Base-by-base conservation (phyloP, 2,329 filamentous ascomycete species). In the Cladosporium sp. region DNA sequence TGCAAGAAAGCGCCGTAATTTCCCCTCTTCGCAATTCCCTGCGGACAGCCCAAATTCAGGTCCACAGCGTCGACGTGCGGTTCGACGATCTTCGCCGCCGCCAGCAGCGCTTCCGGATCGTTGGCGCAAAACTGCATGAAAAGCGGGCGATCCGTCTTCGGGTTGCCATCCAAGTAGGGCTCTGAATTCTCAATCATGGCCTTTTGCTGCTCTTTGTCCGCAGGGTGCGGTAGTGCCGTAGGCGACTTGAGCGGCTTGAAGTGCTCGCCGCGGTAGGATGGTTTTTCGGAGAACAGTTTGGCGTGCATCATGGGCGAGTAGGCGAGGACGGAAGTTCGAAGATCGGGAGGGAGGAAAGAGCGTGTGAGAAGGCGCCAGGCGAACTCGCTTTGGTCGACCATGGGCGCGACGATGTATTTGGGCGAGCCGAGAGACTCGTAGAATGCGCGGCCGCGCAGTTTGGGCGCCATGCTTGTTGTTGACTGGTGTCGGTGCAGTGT, bases 311-410 rank as follows among this genome's bases (percentile, higher is more conserved):
- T 99, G 43, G 93, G 93, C 1, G 90, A 89, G 67, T 99, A 99
- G 43, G 89, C 88, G 39, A 97, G 80, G 29, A 97, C 74, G 40
- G 82, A 79, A 48, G 84, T 76, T 43, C 70, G 67, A 3, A 62
- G 58, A 38, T 82, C 74, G 5, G 83, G 71, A 1, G 87, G 78
- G 61, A 96, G 83, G 71, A 95, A 97, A 6, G 91, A 96, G 60
- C 93, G 85, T n/a, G 88, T 88, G 58, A 99, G 84, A 79, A 96
- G 85, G 61, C 93, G 88, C 93, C 93, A 99, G 62, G 92, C 93
- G 74, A 97, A 96, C 75, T 99, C 93, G 27, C 90, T 96, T 69
- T 96, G 89, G 65, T 99, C 92, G 18, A 99, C 93, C 93, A 99
- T 99, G 30, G 93, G 93, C 29, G 93, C 93, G 50, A 99, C 80